Evolutionary conservation across 768 basidiomycete species (phyloP).

Genomic region (Suillus ampliporus): DNA sequence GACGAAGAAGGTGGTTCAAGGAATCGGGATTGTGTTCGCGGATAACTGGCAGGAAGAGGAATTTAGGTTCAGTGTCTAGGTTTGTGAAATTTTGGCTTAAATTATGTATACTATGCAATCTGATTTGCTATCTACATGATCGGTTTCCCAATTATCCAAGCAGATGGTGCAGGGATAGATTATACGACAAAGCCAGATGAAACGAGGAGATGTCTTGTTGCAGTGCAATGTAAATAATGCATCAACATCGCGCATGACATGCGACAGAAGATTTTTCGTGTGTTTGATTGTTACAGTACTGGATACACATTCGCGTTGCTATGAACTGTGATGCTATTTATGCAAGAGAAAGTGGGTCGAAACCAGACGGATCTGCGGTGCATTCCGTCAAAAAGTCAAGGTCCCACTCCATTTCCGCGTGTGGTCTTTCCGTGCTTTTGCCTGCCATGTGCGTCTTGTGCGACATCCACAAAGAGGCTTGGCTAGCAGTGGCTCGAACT

Average conservation of each 20-base stretch:
- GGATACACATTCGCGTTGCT: too few species aligned
- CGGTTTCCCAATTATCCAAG: too few species aligned
- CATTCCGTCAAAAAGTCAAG: constrained; percentile 24
- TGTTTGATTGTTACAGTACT: neutral
- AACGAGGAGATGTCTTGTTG: too few species aligned
- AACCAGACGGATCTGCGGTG: neutral
- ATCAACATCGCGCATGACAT: neutral
- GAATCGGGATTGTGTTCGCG: constrained; percentile 33
- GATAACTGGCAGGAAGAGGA: constrained; percentile 34
- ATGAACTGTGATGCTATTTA: neutral
- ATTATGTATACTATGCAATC: neutral
- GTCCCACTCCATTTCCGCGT: constrained; percentile 31
- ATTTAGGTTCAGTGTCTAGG: constrained; percentile 34
- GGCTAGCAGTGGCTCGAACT: constrained; percentile 30
- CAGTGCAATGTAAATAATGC: neutral
- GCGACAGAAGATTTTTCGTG: neutral
- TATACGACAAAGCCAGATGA: too few species aligned
- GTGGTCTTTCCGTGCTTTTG: neutral
- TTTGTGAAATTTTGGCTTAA: constrained; percentile 9
- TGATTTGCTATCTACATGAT: neutral
- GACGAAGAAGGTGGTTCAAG: constrained; percentile 37
- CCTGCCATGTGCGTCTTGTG: constrained; percentile 20
- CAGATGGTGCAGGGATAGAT: neutral
- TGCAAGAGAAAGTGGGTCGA: constrained; percentile 1
- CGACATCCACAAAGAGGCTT: constrained; percentile 27